A percentile compares a stretch with the other conserved stretches of the same genome.
These are phyloP conservation scores for Desmodesmus armatus DNA, from an alignment of 139 green algal species.

Conservation along the genomic window DNA sequence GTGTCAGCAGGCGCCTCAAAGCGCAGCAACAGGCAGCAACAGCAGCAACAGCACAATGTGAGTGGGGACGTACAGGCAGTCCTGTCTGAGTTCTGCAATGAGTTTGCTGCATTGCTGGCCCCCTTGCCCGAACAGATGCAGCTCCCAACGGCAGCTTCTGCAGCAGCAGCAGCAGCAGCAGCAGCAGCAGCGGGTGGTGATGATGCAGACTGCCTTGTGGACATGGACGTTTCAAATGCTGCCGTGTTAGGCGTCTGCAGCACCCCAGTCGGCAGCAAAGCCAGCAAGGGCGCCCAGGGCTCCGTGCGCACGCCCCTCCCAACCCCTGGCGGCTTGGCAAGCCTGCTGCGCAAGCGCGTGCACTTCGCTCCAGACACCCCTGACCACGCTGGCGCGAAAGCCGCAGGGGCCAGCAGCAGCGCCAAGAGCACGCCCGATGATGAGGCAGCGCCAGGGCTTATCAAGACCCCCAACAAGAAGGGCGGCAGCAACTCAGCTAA, in stretches of 20 bases:
- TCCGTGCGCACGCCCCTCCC: not conserved
- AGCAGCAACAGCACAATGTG: not conserved
- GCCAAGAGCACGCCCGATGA: slow-evolving; percentile 27
- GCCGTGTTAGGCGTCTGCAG: too few relatives aligned
- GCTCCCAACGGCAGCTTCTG: not conserved
- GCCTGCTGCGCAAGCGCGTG: not conserved
- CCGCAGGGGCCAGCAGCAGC: slow-evolving; percentile 4
- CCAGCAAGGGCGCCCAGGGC: not conserved
- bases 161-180: slow-evolving; percentile 28
- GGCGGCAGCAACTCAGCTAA: not conserved
- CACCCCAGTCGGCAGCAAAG: not conserved
- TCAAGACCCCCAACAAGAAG: slow-evolving; percentile 31
- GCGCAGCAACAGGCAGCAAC: not conserved
- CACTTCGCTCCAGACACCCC: slow-evolving; percentile 27
- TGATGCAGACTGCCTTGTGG: too few relatives aligned
- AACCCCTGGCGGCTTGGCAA: slow-evolving; percentile 19
- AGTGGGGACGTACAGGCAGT: not conserved
- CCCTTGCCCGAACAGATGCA: slow-evolving; percentile 1
- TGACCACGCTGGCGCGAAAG: slow-evolving; percentile 15
- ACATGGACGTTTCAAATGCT: too few relatives aligned
- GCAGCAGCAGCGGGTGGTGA: not conserved
- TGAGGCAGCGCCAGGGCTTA: slow-evolving; percentile 2
- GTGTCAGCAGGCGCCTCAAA: not conserved
- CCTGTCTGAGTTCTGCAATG: not conserved
- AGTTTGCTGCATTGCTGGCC: not conserved